Evolutionary conservation across 768 basidiomycete species (phyloP).

Genomic region (Lactifluus hygrophoroides): DNA sequence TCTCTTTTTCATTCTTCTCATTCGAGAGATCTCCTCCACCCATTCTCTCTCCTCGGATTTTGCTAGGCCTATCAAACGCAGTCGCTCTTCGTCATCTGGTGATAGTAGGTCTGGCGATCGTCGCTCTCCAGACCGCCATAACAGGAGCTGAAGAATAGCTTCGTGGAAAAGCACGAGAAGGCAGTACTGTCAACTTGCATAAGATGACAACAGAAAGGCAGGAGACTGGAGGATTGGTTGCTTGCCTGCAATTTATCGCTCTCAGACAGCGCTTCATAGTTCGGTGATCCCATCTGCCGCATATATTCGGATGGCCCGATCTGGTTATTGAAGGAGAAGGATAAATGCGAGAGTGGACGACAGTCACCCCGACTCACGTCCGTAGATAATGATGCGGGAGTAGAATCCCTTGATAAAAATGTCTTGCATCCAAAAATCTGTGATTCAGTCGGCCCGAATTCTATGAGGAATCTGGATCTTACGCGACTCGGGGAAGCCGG

Average conservation of each 20-base stretch:
- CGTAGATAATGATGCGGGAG: neutral
- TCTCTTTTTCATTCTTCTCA: constrained; percentile 26
- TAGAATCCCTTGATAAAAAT: neutral
- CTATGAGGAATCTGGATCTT: neutral
- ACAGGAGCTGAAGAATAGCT: constrained; percentile 59
- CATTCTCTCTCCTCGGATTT: constrained; percentile 53
- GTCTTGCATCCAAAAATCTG: neutral
- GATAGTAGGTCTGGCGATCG: constrained; percentile 40
- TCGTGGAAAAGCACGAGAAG: constrained; percentile 64
- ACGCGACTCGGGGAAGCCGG: neutral
- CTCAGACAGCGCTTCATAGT: constrained; percentile 18
- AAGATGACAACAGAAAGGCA: neutral
- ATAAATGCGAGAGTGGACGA: neutral
- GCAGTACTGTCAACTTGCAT: constrained; percentile 46
- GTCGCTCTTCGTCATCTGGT: constrained; percentile 42
- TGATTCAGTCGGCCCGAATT: neutral
- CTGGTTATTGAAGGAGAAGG: neutral
- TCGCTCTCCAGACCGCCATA: constrained; percentile 62
- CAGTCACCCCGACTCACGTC: constrained; percentile 3
- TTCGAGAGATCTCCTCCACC: constrained; percentile 51
- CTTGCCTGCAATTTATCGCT: constrained; percentile 19
- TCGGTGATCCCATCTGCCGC: constrained; percentile 11
- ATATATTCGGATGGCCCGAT: neutral
- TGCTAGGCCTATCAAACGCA: constrained; percentile 42
- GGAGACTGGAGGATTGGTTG: neutral